Percentiles rank a stretch among this genome's conserved stretches.
phyloP scores from a whole-genome alignment of 768 basidiomycete genomes.

The Amylocystis lapponica region DNA sequence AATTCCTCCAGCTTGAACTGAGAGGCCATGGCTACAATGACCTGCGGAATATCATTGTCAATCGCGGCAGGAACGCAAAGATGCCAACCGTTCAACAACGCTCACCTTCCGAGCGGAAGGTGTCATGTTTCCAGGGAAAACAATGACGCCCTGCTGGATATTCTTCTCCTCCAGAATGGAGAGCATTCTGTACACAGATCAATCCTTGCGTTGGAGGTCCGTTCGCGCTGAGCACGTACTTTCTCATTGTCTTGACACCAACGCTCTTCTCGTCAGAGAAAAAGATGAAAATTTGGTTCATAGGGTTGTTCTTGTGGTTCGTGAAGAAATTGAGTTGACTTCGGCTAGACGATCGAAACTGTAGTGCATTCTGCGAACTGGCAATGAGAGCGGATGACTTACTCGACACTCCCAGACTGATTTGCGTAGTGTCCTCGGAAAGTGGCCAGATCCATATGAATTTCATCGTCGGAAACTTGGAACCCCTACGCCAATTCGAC shows the following conservation, averaged over 20 bases:
- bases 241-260: conserved; percentile 96
- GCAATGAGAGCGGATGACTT: conserved; percentile 27
- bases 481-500: conserved; percentile 76
- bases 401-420: conserved; percentile 80
- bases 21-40: conserved; percentile 84
- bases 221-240: conserved; percentile 47
- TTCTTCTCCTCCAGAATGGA: conserved; percentile 87
- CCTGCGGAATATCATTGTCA: conserved; percentile 42
- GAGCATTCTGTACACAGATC: conserved; percentile 54
- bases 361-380: no score
- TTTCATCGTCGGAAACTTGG: conserved; percentile 91
- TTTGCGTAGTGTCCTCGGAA: conserved; percentile 75
- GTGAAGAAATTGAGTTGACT: conserved; percentile 89
- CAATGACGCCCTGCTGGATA: conserved; percentile 88
- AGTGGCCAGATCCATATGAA: conserved; percentile 75
- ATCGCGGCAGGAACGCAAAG: neutral
- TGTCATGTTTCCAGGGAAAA: conserved; percentile 97
- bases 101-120: conserved; percentile 89
- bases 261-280: conserved; percentile 96
- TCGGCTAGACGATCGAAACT: conserved; percentile 71
- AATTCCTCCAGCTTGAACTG: conserved; percentile 93
- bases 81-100: neutral
- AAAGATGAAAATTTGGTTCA: conserved; percentile 86
- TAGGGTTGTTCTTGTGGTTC: conserved; percentile 55
- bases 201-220: neutral